Conservation (phyloP, 2,329 filamentous ascomycete species). For the Stachybotrys elegans region DNA sequence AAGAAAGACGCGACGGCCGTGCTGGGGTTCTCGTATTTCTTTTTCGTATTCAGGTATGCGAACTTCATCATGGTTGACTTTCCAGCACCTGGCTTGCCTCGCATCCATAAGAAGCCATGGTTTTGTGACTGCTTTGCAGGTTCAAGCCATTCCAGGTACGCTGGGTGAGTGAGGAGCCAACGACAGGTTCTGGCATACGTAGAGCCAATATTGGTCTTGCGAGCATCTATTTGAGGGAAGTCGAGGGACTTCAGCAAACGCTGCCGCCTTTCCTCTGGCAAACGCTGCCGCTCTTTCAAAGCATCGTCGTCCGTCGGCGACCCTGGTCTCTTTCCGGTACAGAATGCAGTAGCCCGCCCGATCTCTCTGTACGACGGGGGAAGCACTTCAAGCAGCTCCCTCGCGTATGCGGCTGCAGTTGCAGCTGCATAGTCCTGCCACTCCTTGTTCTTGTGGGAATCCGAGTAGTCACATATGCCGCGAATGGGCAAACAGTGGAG, state of each 20-base stretch:
- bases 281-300: not conserved
- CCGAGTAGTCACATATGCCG: conserved; percentile 31
- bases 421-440: conserved; percentile 29
- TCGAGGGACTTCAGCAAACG: not conserved
- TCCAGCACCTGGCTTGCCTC: conserved; percentile 1
- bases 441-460: conserved; percentile 28
- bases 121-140: not conserved
- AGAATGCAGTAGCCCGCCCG: not conserved
- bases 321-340: no score
- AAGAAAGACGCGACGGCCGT: not conserved
- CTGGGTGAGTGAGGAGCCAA: not conserved
- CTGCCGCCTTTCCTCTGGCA: not conserved
- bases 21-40: not conserved
- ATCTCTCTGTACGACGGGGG: not conserved
- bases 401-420: conserved; percentile 17
- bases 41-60: not conserved
- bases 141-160: not conserved
- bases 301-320: no score
- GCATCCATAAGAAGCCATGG: not conserved
- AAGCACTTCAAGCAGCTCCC: not conserved
- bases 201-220: not conserved
- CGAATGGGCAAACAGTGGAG: conserved; percentile 25
- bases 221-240: not conserved
- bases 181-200: not conserved
- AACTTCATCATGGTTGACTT: conserved; percentile 1